Evolutionary conservation across 768 basidiomycete species (phyloP).

Genomic region (Calocybe indica): DNA sequence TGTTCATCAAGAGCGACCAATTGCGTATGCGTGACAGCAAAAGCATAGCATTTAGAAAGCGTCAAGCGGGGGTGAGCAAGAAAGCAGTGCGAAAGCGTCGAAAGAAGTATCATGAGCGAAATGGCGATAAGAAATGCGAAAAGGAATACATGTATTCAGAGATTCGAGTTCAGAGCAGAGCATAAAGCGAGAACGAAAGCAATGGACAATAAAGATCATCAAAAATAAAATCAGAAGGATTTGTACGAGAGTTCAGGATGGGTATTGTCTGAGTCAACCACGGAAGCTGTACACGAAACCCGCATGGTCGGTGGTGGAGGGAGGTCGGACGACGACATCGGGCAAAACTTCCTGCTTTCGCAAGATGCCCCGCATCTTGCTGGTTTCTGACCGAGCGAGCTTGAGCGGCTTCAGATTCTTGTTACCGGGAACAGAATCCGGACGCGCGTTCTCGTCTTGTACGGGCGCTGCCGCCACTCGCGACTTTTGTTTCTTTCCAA

Average conservation of each 20-base stretch:
- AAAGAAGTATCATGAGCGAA: not conserved
- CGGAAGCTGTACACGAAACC: conserved; percentile 39
- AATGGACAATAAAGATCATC: conserved; percentile 14
- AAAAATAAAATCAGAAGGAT: conserved; percentile 9
- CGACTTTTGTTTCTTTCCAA: conserved; percentile 49
- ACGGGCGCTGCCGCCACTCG: conserved; percentile 17
- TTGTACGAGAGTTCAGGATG: conserved; percentile 11
- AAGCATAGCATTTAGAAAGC: too few species aligned
- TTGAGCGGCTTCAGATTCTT: conserved; percentile 54
- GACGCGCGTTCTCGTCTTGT: conserved; percentile 36
- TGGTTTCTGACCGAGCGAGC: conserved; percentile 58
- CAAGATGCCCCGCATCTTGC: conserved; percentile 52
- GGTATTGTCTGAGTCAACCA: conserved; percentile 24
- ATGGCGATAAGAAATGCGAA: not conserved
- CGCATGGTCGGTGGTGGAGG: conserved; percentile 42
- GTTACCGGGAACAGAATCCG: conserved; percentile 25
- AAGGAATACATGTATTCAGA: too few species aligned
- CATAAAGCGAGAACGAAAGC: conserved; percentile 8
- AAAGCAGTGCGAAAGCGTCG: not conserved
- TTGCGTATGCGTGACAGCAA: too few species aligned
- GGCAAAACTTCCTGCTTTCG: conserved; percentile 53
- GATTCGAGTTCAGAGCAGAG: not conserved
- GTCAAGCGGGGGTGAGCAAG: too few species aligned
- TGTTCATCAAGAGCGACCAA: too few species aligned
- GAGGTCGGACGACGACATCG: conserved; percentile 55